Evolutionary conservation across 108 stramenopile genomes (phyloP).

Genomic region (Thalassiosira profunda): DNA sequence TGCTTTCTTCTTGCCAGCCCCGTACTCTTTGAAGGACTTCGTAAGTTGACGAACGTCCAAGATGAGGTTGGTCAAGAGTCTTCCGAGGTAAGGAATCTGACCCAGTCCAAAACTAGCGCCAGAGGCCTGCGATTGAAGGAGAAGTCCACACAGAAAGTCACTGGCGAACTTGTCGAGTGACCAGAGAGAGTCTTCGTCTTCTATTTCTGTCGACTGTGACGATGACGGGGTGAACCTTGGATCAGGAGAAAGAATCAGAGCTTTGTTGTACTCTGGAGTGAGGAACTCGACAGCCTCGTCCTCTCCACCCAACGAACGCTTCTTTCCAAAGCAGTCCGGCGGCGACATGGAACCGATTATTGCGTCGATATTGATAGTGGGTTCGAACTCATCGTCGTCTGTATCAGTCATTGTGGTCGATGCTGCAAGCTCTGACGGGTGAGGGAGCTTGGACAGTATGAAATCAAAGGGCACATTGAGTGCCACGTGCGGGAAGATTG

Average conservation of each 20-base stretch:
- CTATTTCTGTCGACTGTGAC: background rate
- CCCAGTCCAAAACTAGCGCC: slow-evolving; percentile 4
- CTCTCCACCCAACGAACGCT: too few relatives aligned
- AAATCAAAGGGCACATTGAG: slow-evolving; percentile 77
- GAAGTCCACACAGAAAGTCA: slow-evolving; percentile 24
- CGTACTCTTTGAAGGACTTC: background rate
- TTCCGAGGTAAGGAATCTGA: slow-evolving; percentile 14
- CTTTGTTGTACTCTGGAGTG: slow-evolving; percentile 5
- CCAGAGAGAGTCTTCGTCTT: slow-evolving; percentile 33
- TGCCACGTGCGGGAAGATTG: slow-evolving; percentile 69
- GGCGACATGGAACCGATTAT: slow-evolving; percentile 80
- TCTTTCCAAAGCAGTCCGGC: slow-evolving; percentile 68
- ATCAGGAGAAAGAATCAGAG: slow-evolving; percentile 26
- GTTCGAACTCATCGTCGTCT: slow-evolving; percentile 52
- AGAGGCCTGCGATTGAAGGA: slow-evolving; percentile 13
- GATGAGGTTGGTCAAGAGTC: slow-evolving; percentile 28
- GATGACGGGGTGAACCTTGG: slow-evolving; percentile 27
- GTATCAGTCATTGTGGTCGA: slow-evolving; percentile 19
- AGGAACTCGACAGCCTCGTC: too few relatives aligned
- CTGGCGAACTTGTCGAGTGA: slow-evolving; percentile 38
- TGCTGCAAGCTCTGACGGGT: slow-evolving; percentile 33
- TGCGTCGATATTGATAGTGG: slow-evolving; percentile 59
- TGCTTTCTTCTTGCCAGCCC: slow-evolving; percentile 1
- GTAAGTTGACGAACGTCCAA: slow-evolving; percentile 27
- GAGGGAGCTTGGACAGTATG: slow-evolving; percentile 69